Base-by-base conservation (phyloP, 352 stramenopile genomes). In the Pythium periplocum region DNA sequence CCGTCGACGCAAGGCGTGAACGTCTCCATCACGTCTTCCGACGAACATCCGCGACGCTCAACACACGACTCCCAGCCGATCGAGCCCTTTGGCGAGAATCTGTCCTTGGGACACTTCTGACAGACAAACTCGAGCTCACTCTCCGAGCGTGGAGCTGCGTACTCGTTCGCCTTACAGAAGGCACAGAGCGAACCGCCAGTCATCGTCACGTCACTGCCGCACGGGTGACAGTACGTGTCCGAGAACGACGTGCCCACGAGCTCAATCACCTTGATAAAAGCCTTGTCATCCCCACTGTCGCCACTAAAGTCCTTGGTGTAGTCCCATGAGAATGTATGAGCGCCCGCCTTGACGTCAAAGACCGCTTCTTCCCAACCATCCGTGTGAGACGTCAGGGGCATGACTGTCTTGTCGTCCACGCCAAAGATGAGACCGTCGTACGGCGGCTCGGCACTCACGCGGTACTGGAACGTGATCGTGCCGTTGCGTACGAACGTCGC, bases 381-480 rank as follows among this genome's bases (percentile, higher is more conserved):
- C 4, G 80, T 83, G 40, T 78, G 74, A 0, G 83, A 90, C 6
- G 90, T 52, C 2, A 89, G 51, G 4, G 59, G 54, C 33, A 78
- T 72, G 6, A 68, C 66, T 44, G 73, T 71, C 38, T 77, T 69
- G 44, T 88, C 77, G 45, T 91, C 78, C 2, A 93, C 64, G 52
- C 80, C 73, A 46, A 93, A 91, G 10, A 86, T 68, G 11, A 93
- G 61, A 0, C 83, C 83, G 61, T 93, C 81, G 57, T 86, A 91
- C 31, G 77, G 76, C 43, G 66, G 55, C 45, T 93, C 83, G 8
- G 80, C 81, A 41, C 87, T 80, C 42, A 93, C 80, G 0, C 66
- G 64, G 59, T 81, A 93, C 49, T 90, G 77, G 61, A 90, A 93
- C 42, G 83, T 91, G 43, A 93, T 67, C 0, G 58, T 75, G 26